phyloP scores from a whole-genome alignment of 257 asterid species.

The Schizonepeta tenuifolia region DNA sequence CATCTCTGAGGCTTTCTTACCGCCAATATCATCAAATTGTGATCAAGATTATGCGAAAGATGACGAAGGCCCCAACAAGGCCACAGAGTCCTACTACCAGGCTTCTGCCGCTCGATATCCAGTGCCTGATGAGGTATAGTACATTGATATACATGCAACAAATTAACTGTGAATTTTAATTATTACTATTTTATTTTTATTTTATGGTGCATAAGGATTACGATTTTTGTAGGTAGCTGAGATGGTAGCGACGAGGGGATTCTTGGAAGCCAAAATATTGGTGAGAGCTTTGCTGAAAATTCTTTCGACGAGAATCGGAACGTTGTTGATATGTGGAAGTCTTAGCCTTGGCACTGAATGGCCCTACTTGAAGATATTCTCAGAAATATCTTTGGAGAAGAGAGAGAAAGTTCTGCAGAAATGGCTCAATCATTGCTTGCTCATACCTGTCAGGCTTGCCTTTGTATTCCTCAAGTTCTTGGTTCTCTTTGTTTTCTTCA shows the following conservation, averaged over 20 bases:
- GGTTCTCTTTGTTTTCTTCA: constrained; percentile 62
- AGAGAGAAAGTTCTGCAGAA: constrained; percentile 67
- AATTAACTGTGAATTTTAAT: too few relatives aligned
- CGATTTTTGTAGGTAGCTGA: constrained; percentile 62
- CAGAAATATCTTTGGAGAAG: constrained; percentile 54
- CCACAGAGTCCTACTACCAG: constrained; percentile 39
- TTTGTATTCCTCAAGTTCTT: constrained; percentile 74
- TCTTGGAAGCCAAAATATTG: constrained; percentile 52
- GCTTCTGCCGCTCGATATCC: constrained; percentile 73
- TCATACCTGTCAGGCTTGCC: constrained; percentile 76
- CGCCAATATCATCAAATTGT: constrained; percentile 33
- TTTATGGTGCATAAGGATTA: too few relatives aligned
- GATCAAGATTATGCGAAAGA: background rate
- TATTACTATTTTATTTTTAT: background rate
- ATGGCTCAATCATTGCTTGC: constrained; percentile 54
- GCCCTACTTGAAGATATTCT: constrained; percentile 68
- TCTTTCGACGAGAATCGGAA: constrained; percentile 74
- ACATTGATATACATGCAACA: background rate
- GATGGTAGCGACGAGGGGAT: constrained; percentile 46
- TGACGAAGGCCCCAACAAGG: background rate
- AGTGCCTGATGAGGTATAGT: constrained; percentile 84
- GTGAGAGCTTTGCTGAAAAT: constrained; percentile 47
- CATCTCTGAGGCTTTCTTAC: constrained; percentile 60
- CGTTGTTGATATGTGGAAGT: constrained; percentile 63
- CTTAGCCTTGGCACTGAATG: constrained; percentile 47